These are phyloP conservation scores for Litsea cubeba DNA, from an alignment of 164 flowering plant genomes.

Conservation along the genomic window DNA sequence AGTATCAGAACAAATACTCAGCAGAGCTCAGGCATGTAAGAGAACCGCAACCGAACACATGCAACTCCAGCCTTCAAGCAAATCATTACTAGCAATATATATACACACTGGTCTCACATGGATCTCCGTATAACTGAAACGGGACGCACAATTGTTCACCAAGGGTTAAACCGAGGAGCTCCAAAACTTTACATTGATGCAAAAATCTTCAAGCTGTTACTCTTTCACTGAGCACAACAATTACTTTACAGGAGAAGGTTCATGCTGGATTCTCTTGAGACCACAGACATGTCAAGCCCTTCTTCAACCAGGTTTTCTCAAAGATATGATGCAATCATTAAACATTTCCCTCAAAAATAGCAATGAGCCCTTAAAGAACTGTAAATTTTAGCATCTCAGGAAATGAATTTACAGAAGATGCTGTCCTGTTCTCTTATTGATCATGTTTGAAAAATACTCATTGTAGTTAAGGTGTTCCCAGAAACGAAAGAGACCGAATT, in stretches of 20 bases:
- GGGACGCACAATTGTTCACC: no score
- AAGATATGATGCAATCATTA: no score
- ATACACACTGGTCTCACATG: no score
- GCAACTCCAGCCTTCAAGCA: no score
- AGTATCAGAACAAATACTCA: no score
- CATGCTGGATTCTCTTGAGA: neutral
- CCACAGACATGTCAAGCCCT: neutral
- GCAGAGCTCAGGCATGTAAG: no score
- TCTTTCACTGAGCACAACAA: neutral
- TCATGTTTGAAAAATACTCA: constrained; percentile 25
- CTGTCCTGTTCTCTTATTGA: constrained; percentile 13
- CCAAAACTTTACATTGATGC: neutral
- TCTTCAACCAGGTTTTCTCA: neutral
- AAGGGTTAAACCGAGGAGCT: no score
- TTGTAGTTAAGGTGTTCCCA: constrained; percentile 83
- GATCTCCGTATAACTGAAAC: no score
- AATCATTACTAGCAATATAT: no score
- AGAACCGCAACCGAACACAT: no score
- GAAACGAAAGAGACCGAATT: constrained; percentile 60
- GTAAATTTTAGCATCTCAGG: neutral
- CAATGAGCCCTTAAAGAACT: neutral
- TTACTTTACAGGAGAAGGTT: neutral
- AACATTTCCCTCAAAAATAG: neutral
- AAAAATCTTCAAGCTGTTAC: neutral
- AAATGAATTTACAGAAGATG: neutral